phyloP scores from a whole-genome alignment of 2,329 filamentous ascomycete species.

The Pseudopyrenochaeta lycopersici region DNA sequence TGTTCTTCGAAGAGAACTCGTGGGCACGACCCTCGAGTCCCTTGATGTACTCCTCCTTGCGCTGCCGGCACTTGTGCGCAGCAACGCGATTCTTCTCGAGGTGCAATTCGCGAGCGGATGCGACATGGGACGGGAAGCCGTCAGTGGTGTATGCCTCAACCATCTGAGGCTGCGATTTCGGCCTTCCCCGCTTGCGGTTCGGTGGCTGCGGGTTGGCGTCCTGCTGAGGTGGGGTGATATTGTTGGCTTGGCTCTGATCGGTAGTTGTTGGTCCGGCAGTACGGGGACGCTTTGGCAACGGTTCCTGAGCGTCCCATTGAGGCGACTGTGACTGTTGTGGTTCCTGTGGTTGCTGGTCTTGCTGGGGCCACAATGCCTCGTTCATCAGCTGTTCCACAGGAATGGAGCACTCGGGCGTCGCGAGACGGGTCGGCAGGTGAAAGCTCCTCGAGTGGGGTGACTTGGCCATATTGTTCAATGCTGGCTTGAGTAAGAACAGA shows the following conservation, averaged over 20 bases:
- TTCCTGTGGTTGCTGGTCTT: no score
- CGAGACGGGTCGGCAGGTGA: conserved; percentile 30
- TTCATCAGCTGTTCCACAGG: conserved; percentile 40
- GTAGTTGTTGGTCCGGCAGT: conserved; percentile 23
- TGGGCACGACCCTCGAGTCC: no score
- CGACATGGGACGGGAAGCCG: conserved; percentile 44
- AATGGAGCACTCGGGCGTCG: conserved; percentile 29
- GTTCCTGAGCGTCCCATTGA: conserved; percentile 16
- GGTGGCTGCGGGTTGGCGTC: conserved; percentile 36
- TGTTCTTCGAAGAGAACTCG: conserved; percentile 47
- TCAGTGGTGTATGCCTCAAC: conserved; percentile 42
- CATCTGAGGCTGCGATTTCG: no score
- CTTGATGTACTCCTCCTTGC: conserved; percentile 68
- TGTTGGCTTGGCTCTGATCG: conserved; percentile 11
- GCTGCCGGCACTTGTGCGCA: conserved; percentile 77
- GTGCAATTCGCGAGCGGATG: conserved; percentile 46
- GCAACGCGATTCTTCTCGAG: conserved; percentile 76
- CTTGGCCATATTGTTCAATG: conserved; percentile 44
- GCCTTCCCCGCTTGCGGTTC: conserved; percentile 47
- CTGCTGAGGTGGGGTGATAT: conserved; percentile 15
- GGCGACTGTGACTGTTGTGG: conserved; percentile 14
- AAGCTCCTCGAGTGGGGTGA: conserved; percentile 48
- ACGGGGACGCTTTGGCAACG: conserved; percentile 39
- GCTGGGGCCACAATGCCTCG: conserved; percentile 35
- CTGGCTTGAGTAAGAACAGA: conserved; percentile 36